phyloP scores from a whole-genome alignment of 352 stramenopile species.

The Plasmopara muralis region DNA sequence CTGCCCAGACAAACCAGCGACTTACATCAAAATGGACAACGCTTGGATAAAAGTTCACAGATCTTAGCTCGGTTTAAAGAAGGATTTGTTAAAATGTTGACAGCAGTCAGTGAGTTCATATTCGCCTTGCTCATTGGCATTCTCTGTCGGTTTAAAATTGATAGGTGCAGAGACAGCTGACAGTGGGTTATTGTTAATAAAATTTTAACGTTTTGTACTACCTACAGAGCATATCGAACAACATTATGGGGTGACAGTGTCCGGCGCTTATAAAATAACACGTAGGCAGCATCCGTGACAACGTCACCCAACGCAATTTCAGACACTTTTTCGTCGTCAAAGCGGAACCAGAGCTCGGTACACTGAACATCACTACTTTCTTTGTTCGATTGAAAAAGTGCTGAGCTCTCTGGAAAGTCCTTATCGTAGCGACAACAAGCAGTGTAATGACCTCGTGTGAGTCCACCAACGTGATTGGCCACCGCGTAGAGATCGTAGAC shows the following conservation, averaged over 20 bases:
- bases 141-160: no score
- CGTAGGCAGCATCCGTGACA: conserved; percentile 81
- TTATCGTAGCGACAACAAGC: conserved; percentile 71
- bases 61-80: no score
- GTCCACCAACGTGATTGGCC: conserved; percentile 95
- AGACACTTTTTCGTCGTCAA: conserved; percentile 76
- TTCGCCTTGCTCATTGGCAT: no score
- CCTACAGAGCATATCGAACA: conserved; percentile 50
- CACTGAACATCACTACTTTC: conserved; percentile 36
- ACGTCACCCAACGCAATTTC: conserved; percentile 70
- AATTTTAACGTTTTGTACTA: no score
- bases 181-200: no score
- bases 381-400: conserved; percentile 33
- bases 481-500: conserved; percentile 96
- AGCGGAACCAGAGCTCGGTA: conserved; percentile 69
- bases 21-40: no score
- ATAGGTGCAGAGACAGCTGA: no score
- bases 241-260: conserved; percentile 66
- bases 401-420: conserved; percentile 53
- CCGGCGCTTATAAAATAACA: conserved; percentile 89
- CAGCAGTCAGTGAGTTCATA: no score
- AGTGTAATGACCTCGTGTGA: conserved; percentile 95
- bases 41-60: no score
- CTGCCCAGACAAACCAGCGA: no score
- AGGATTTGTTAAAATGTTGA: no score